These are phyloP conservation scores for Sporobolomyces pararoseus DNA, from an alignment of 768 basidiomycete species.

Conservation along the genomic window DNA sequence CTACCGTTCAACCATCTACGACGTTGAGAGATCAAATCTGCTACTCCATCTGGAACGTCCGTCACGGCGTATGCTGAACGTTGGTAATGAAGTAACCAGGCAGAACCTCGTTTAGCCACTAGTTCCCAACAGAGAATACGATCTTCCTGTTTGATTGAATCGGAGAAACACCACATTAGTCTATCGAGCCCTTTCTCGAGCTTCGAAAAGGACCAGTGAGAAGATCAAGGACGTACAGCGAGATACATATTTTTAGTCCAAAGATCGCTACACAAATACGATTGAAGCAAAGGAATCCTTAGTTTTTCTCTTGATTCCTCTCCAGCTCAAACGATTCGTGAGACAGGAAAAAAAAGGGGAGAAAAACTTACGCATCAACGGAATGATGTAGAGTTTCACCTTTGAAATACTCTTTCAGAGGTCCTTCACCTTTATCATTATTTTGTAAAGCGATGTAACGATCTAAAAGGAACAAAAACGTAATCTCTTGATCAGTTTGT, in stretches of 20 bases:
- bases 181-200: too few species aligned
- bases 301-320: too few species aligned
- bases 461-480: neutral
- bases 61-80: constrained; percentile 81
- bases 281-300: constrained; percentile 58
- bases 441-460: constrained; percentile 80
- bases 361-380: constrained; percentile 18
- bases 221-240: constrained; percentile 54
- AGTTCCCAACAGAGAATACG: constrained; percentile 92
- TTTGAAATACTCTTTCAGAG: constrained; percentile 90
- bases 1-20: constrained; percentile 93
- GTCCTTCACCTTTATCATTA: constrained; percentile 74
- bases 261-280: constrained; percentile 57
- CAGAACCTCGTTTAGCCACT: constrained; percentile 82
- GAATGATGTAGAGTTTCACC: constrained; percentile 76
- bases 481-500: neutral
- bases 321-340: too few species aligned
- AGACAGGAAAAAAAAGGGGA: neutral
- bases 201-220: neutral
- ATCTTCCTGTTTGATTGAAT: constrained; percentile 54
- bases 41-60: constrained; percentile 51
- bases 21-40: constrained; percentile 90
- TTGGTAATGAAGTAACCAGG: constrained; percentile 94
- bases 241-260: constrained; percentile 79
- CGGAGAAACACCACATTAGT: neutral